phyloP scores from a whole-genome alignment of 2,329 filamentous ascomycete species.

The Pyrenophora tritici-repentis region DNA sequence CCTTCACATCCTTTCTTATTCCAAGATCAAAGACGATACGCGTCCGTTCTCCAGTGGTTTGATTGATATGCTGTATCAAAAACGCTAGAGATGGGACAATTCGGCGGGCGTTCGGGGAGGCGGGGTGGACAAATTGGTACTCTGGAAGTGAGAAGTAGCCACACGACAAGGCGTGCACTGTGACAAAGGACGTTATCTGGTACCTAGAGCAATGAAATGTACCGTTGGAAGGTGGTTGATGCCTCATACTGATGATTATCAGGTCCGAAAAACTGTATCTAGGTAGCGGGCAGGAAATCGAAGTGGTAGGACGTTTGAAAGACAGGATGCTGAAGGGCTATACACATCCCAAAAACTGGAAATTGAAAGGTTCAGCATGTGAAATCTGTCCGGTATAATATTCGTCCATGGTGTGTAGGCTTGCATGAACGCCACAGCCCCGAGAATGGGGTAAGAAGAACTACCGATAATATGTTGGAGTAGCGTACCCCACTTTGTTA shows the following conservation, averaged over 20 bases:
- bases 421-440: too few relatives aligned
- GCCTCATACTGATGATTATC: background rate
- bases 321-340: background rate
- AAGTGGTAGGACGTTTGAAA: background rate
- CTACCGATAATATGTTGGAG: constrained; percentile 9
- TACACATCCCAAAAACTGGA: background rate
- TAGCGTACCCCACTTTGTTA: constrained; percentile 14
- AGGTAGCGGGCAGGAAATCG: background rate
- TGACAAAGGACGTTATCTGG: constrained; percentile 30
- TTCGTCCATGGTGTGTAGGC: too few relatives aligned
- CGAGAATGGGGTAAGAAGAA: background rate
- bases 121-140: constrained; percentile 54
- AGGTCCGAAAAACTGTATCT: too few relatives aligned
- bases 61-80: constrained; percentile 56
- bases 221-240: background rate
- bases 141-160: constrained; percentile 56
- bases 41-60: constrained; percentile 40
- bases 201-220: background rate
- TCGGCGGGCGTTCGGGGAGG: constrained; percentile 50
- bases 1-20: constrained; percentile 52
- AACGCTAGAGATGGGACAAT: constrained; percentile 62
- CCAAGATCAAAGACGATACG: constrained; percentile 61
- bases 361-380: background rate
- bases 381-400: background rate
- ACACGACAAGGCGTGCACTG: constrained; percentile 46